Base-by-base conservation (phyloP, 2,329 filamentous ascomycete species). In the Scedosporium dehoogii region DNA sequence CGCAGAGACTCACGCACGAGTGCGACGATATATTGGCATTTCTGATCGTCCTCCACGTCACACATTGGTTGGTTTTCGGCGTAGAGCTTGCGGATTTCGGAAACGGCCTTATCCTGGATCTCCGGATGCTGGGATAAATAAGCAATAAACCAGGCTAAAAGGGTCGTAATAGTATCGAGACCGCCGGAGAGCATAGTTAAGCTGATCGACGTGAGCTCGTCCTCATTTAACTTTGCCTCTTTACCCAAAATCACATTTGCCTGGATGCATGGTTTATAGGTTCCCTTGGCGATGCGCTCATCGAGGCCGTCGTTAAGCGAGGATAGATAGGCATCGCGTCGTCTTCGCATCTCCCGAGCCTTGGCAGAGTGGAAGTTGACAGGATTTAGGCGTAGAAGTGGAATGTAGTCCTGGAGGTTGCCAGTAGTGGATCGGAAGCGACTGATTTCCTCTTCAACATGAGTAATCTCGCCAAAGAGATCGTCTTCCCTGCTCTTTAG, bases 131-230 rank as follows among this genome's bases (percentile, higher is more conserved):
- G 79, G 0, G 84, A 79, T 3, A 89, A 73, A 29, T 86, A 75
- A 0, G 80, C 83, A 59, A 88, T 78, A 67, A 83, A 85, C 85
- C 85, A 88, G 4, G 85, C 82, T 1, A 88, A 80, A 4, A 86
- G 75, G 0, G 85, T 88, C 1, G 85, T 87, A 42, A 89, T 79
- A 0, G 86, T 89, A 65, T 89, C 86, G 3, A 89, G 74, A 0
- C 86, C 86, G 0, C 85, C 86, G 0, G 83, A 85, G 4, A 89
- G 74, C 86, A 89, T 89, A 0, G 85, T 88, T 64, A 89, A 71
- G 65, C 83, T 86, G 67, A 88, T 88, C 0, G 82, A 85, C 0
- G 80, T 86, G 42, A 88, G 76, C 66, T 89, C 86, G 59, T 82
- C 84, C 46, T 79, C 78, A 71, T 82, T 86, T 16, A 88, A 73